Evolutionary conservation across 2,329 filamentous ascomycete genomes (phyloP).

Genomic region (Neonectria hederae): DNA sequence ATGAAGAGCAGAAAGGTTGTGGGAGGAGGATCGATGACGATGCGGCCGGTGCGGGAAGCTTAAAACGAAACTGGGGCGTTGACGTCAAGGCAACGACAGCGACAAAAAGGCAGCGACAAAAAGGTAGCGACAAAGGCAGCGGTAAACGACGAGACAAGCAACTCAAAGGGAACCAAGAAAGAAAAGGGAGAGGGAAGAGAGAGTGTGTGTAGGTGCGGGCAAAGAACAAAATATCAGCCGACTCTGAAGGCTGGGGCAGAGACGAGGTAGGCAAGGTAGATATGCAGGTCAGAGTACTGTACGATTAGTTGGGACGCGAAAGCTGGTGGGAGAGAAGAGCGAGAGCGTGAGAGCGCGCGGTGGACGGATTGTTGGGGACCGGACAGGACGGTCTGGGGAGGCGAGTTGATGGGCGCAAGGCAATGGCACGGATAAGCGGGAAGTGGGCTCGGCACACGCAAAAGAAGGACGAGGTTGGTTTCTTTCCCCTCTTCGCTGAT

Average conservation of each 20-base stretch:
- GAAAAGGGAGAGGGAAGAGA: not conserved
- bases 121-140: not conserved
- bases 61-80: constrained; percentile 9
- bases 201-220: not conserved
- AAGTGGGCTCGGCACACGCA: not conserved
- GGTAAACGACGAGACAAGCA: not conserved
- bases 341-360: constrained; percentile 16
- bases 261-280: not conserved
- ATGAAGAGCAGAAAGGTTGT: not conserved
- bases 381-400: not conserved
- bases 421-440: constrained; percentile 2
- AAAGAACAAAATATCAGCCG: constrained; percentile 4
- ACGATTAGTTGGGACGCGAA: constrained; percentile 3
- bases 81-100: constrained; percentile 9
- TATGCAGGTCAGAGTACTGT: constrained; percentile 9
- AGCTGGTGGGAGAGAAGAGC: constrained; percentile 16
- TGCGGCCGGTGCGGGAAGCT: constrained; percentile 5
- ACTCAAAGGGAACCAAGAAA: not conserved
- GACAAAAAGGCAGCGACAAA: not conserved
- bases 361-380: constrained; percentile 22
- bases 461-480: not conserved
- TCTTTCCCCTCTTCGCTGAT: not conserved
- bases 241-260: constrained; percentile 7
- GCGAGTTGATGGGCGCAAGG: constrained; percentile 4
- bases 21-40: constrained; percentile 10